Evolutionary conservation across 768 basidiomycete species (phyloP).

Genomic region (Psilocybe sp.): DNA sequence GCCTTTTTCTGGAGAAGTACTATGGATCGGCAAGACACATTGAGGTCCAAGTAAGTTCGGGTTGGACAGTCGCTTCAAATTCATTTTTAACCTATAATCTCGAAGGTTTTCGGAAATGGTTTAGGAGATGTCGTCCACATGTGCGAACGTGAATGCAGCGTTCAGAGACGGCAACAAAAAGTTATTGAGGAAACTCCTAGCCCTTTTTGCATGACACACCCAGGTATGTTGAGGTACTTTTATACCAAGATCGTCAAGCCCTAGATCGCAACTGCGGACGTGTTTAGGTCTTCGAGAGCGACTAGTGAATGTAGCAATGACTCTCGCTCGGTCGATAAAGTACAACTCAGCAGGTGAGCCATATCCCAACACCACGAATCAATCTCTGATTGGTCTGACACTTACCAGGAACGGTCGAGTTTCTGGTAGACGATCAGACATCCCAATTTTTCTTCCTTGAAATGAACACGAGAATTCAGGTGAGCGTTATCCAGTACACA

Average conservation of each 20-base stretch:
- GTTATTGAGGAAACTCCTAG: constrained; percentile 70
- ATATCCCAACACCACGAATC: background rate
- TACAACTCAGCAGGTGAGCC: constrained; percentile 57
- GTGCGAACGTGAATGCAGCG: constrained; percentile 69
- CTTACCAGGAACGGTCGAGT: constrained; percentile 64
- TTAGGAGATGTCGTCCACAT: constrained; percentile 55
- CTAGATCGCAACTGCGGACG: background rate
- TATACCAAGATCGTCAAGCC: background rate
- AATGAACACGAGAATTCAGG: constrained; percentile 69
- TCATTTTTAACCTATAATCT: background rate
- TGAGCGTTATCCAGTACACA: constrained; percentile 8
- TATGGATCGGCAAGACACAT: constrained; percentile 56
- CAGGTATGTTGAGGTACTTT: constrained; percentile 30
- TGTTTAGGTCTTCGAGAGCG: constrained; percentile 38
- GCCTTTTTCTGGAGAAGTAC: constrained; percentile 61
- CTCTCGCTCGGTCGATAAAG: constrained; percentile 43
- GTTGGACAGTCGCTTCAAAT: background rate
- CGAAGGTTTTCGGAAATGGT: constrained; percentile 69
- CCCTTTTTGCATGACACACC: constrained; percentile 46
- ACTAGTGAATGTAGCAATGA: constrained; percentile 54
- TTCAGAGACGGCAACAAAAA: constrained; percentile 71
- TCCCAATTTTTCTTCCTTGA: constrained; percentile 65
- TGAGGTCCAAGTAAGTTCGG: constrained; percentile 57
- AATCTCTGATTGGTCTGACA: background rate
- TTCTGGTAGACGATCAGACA: constrained; percentile 53